Evolutionary conservation across 1,139 yeast genomes (phyloP).

Genomic region (Lodderomyces parapsilosis): DNA sequence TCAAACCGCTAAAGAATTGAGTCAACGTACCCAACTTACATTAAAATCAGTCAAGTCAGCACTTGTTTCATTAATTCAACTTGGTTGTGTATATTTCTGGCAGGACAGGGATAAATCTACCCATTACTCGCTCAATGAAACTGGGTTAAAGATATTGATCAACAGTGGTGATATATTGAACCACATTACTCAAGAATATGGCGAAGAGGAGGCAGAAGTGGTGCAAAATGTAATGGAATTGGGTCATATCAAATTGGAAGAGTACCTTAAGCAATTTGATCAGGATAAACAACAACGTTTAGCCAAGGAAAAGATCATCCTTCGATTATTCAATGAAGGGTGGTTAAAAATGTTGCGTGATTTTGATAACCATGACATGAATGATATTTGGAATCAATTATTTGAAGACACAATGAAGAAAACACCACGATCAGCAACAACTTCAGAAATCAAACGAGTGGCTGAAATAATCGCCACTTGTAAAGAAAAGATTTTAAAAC

Average conservation of each 20-base stretch:
- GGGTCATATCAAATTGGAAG: conserved; percentile 65
- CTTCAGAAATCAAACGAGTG: conserved; percentile 61
- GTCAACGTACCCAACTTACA: conserved; percentile 40
- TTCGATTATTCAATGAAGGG: conserved; percentile 51
- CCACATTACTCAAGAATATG: conserved; percentile 41
- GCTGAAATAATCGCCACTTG: conserved; percentile 66
- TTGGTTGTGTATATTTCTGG: conserved; percentile 60
- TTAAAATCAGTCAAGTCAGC: conserved; percentile 50
- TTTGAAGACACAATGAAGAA: conserved; percentile 50
- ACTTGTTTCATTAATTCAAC: conserved; percentile 63
- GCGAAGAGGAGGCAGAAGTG: conserved; percentile 60
- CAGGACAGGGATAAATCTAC: conserved; percentile 39
- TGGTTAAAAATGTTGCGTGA: conserved; percentile 48
- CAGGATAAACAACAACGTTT: conserved; percentile 21
- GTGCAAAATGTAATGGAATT: conserved; percentile 65
- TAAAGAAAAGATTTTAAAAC: conserved; percentile 38
- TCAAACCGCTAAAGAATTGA: conserved; percentile 49
- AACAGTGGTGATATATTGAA: conserved; percentile 78
- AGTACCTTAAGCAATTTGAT: conserved; percentile 48
- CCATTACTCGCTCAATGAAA: conserved; percentile 61
- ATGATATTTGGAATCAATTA: conserved; percentile 56
- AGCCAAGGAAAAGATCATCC: conserved; percentile 36
- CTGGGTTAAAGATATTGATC: conserved; percentile 61
- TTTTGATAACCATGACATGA: conserved; percentile 46
- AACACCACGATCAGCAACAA: conserved; percentile 52